Conservation (phyloP, 352 stramenopile genomes). For the Saprolegnia diclina region DNA sequence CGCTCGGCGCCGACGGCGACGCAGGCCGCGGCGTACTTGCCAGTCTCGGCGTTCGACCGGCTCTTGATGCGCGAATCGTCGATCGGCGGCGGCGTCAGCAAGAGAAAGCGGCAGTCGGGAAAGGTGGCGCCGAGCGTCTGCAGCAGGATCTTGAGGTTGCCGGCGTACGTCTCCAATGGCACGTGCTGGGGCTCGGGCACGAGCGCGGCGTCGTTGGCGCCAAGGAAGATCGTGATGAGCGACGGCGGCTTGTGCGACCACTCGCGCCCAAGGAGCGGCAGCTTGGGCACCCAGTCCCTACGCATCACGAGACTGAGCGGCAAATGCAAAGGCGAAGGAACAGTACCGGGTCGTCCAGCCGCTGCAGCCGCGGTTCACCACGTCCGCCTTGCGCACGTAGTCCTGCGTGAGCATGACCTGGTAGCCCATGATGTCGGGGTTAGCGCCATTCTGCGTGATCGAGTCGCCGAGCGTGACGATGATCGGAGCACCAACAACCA, state of each 20-base stretch:
- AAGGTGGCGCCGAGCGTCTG: slow-evolving; percentile 28
- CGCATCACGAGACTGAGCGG: neutral
- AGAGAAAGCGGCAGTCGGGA: slow-evolving; percentile 28
- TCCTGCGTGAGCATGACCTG: slow-evolving; percentile 36
- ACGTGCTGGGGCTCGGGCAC: slow-evolving; percentile 37
- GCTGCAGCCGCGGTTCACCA: slow-evolving; percentile 42
- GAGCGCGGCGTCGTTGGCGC: slow-evolving; percentile 54
- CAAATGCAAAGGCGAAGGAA: neutral
- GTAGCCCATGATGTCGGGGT: slow-evolving; percentile 37
- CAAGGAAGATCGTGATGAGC: slow-evolving; percentile 51
- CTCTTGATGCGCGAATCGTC: slow-evolving; percentile 29
- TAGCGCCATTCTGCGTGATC: slow-evolving; percentile 39
- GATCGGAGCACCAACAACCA: slow-evolving; percentile 16
- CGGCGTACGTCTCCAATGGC: slow-evolving; percentile 37
- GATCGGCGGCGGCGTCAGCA: slow-evolving; percentile 29
- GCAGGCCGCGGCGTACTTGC: slow-evolving; percentile 29
- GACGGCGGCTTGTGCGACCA: slow-evolving; percentile 32
- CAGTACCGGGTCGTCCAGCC: slow-evolving; percentile 53
- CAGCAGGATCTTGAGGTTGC: slow-evolving; percentile 33
- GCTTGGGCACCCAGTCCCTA: slow-evolving; percentile 28
- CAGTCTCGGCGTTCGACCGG: slow-evolving; percentile 32
- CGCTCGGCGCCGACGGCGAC: neutral
- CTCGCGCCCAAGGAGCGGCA: slow-evolving; percentile 42
- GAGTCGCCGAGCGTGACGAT: slow-evolving; percentile 52
- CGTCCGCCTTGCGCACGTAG: slow-evolving; percentile 43